Evolutionary conservation across 192 early-diverging fungal genomes (phyloP).

Genomic region (Backusella australiensis): DNA sequence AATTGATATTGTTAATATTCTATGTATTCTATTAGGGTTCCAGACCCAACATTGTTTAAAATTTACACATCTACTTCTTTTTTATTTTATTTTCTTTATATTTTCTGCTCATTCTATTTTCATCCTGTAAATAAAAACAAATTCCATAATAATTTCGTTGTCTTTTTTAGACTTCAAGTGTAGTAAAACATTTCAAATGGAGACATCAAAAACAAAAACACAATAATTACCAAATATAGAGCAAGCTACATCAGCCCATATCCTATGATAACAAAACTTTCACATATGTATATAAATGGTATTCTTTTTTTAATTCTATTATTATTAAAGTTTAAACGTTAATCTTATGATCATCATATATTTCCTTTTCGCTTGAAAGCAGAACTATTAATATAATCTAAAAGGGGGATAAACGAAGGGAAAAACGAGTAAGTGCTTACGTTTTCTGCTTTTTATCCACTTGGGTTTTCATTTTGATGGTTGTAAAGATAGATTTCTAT

Average conservation of each 20-base stretch:
- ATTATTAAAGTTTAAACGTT: background rate
- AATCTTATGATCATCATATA: background rate
- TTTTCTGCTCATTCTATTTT: background rate
- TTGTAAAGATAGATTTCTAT: background rate
- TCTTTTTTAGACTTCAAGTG: background rate
- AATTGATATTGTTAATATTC: conserved; percentile 1
- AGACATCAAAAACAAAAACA: background rate
- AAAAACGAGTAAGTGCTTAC: background rate
- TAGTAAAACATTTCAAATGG: background rate
- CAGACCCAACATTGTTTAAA: background rate
- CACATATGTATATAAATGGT: background rate
- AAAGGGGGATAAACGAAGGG: background rate
- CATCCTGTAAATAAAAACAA: conserved; percentile 13
- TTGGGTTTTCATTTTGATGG: background rate
- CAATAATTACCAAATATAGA: background rate
- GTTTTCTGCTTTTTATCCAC: background rate
- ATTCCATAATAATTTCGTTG: background rate
- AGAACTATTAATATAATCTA: background rate
- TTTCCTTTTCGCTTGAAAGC: background rate
- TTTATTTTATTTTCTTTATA: background rate
- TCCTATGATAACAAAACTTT: background rate
- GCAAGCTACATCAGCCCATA: background rate
- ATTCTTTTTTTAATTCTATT: background rate
- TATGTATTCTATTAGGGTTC: background rate
- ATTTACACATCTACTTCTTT: background rate